Base-by-base conservation (phyloP, 1,284 basidiomycete genomes). In the Melampsora americana region DNA sequence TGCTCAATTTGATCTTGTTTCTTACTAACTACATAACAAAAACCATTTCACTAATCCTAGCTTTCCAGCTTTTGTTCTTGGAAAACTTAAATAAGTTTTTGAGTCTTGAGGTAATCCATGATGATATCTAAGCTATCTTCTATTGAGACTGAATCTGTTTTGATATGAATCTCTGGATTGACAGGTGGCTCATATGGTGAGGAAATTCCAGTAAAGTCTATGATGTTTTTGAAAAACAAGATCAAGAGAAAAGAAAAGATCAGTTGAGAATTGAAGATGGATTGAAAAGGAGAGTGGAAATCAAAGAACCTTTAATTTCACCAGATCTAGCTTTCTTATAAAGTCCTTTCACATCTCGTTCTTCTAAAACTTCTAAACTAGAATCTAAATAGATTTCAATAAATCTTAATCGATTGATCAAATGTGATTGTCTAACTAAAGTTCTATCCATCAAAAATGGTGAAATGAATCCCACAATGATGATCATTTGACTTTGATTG, bases 121-220 rank as follows among this genome's bases (percentile, higher is more conserved):
- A 44, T 44, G 42, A 44, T 44, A 0, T 44, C 42, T 44, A 44
- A 44, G 11, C 42, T 44, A 44, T 59, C 53, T 28, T 59, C 53
- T 23, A 26, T 14, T 23, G 53, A 59, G 23, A 26, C 1, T 7
- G n/a, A 28, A 16, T 28, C 53, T 59, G 53, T 23, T 5, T 59
- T 59, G 23, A 59, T 28, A 23, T 23, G 28, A 28, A 59, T 59
- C 23, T 59, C 53, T 5, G 53, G 53, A 59, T 23, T 26, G 7
- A 59, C 3, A 59, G 53, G 53, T 28, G 53, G 53, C 53, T 59
- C 53, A 59, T 59, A 59, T 14, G 53, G 53, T 59, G 53, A 23
- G 23, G 53, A 59, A 20, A 59, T 28, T 14, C 53, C 53, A 28
- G 53, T 59, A 28, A 59, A 59, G 28, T 59, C 53, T 28, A 14